phyloP scores from a whole-genome alignment of 192 early-diverging fungal species.

The Backusella liffmaniae region DNA sequence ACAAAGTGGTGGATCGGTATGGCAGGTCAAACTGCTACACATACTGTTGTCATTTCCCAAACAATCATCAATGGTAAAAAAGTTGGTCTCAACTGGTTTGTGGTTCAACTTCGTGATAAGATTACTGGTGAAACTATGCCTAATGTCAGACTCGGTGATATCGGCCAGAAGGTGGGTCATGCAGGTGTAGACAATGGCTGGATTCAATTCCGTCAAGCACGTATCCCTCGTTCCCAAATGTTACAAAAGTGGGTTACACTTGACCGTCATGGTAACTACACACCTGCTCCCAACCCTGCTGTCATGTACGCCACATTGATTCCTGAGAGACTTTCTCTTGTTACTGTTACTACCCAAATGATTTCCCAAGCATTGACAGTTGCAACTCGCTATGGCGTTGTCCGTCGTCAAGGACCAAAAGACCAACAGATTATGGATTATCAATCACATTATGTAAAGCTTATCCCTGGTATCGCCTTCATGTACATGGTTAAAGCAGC shows the following conservation, averaged over 20 bases:
- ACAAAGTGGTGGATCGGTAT: constrained; percentile 75
- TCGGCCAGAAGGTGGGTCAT: constrained; percentile 62
- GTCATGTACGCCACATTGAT: constrained; percentile 61
- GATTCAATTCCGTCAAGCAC: constrained; percentile 58
- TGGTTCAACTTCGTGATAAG: constrained; percentile 60
- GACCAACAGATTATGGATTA: constrained; percentile 69
- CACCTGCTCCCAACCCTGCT: constrained; percentile 52
- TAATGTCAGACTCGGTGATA: constrained; percentile 57
- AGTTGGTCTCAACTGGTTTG: constrained; percentile 66
- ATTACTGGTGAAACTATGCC: constrained; percentile 49
- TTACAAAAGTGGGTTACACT: constrained; percentile 57
- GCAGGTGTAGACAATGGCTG: constrained; percentile 66
- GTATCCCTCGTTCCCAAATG: constrained; percentile 58
- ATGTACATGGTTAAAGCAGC: constrained; percentile 42
- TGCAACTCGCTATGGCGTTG: constrained; percentile 58
- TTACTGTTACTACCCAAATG: constrained; percentile 38
- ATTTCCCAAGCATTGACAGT: constrained; percentile 55
- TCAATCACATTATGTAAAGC: constrained; percentile 55
- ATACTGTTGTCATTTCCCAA: constrained; percentile 61
- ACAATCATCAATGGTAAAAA: constrained; percentile 57
- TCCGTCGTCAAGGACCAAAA: constrained; percentile 58
- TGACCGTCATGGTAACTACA: constrained; percentile 47
- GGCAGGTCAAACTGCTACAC: constrained; percentile 66
- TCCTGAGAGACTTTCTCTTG: constrained; percentile 59
- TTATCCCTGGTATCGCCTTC: constrained; percentile 55